Evolutionary conservation across 306 rosid genomes (phyloP), one percentile per base, ranked within the genome.

Genomic region (Oxytropis ochrocephala): DNA sequence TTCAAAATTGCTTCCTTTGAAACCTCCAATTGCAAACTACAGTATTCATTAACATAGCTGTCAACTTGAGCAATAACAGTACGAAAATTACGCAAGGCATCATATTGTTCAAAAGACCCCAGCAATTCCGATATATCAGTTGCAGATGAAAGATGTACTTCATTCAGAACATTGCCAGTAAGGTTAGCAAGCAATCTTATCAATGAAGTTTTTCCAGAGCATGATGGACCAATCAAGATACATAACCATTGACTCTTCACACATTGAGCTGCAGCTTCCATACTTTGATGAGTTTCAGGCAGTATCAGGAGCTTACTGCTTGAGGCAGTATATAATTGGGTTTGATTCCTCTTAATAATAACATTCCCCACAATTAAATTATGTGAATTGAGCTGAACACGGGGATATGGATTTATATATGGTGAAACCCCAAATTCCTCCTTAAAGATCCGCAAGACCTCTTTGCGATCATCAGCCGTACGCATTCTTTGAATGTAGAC

Each of bases 401-500:
- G 85, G 18, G 98, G 97, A 69, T 82, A 86, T 16, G 92, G 95
- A 76, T 88, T 94, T 71, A 94, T 76, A 65, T 17, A 74, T 14
- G 96, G 90, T 53, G 70, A 78, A 72, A 50, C 75, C 69, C 54
- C 78, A 81, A 94, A 94, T n/a, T 87, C 79, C 65, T 87, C 83
- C 79, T 81, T 84, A 66, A 88, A 94, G 44, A 90, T 79, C 55
- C 58, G 79, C 16, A 88, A 53, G 19, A 94, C 97, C 73, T 87
- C 90, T 77, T 84, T 81, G 39, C 98, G 94, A 67, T 94, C 98
- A 63, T 80, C 74, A 67, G 61, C 87, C 19, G 93, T 85, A 50
- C 97, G 98, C 98, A 94, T 94, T 66, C 98, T 84, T 79, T 94
- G 98, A 73, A 90, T 79, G 43, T 94, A 93, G 30, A 88, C 84